These are phyloP conservation scores for Stylosanthes scabra DNA, from an alignment of 331 rosid species.

Conservation along the genomic window DNA sequence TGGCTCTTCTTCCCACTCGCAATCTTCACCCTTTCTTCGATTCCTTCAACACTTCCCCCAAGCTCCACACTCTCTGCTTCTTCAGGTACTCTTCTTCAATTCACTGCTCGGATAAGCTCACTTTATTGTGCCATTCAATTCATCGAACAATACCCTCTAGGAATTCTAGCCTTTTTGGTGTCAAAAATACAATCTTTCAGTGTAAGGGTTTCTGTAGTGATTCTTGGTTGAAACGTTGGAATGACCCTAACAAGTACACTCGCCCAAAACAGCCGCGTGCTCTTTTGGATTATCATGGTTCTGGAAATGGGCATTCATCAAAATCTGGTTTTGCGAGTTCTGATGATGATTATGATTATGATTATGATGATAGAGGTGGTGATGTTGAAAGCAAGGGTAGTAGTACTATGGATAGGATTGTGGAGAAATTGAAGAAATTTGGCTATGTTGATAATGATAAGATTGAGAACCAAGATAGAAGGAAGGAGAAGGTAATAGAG, in stretches of 20 bases:
- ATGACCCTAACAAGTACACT: constrained; percentile 39
- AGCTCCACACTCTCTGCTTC: constrained; percentile 49
- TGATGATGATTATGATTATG: constrained; percentile 39
- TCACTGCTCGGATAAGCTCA: constrained; percentile 36
- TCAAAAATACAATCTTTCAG: constrained; percentile 38
- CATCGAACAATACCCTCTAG: constrained; percentile 35
- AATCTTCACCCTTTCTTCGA: constrained; percentile 75
- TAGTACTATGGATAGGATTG: constrained; percentile 89
- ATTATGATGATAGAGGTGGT: constrained; percentile 27
- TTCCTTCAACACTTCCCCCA: constrained; percentile 62
- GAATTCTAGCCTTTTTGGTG: constrained; percentile 37
- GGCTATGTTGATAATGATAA: constrained; percentile 71
- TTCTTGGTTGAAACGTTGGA: constrained; percentile 80
- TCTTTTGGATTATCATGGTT: constrained; percentile 53
- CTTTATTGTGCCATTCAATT: constrained; percentile 31
- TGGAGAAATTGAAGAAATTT: constrained; percentile 78
- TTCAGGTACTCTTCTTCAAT: constrained; percentile 55
- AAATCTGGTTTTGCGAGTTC: constrained; percentile 44
- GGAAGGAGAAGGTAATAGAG: constrained; percentile 57
- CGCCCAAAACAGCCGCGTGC: constrained; percentile 64
- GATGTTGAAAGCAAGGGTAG: constrained; percentile 39
- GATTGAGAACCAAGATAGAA: constrained; percentile 41
- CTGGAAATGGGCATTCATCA: constrained; percentile 55
- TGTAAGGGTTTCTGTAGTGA: constrained; percentile 38
- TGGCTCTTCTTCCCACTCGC: constrained; percentile 81